Evolutionary conservation across 768 basidiomycete genomes (phyloP), one percentile per base, ranked within the genome.

Genomic region (Pisolithus orientalis): DNA sequence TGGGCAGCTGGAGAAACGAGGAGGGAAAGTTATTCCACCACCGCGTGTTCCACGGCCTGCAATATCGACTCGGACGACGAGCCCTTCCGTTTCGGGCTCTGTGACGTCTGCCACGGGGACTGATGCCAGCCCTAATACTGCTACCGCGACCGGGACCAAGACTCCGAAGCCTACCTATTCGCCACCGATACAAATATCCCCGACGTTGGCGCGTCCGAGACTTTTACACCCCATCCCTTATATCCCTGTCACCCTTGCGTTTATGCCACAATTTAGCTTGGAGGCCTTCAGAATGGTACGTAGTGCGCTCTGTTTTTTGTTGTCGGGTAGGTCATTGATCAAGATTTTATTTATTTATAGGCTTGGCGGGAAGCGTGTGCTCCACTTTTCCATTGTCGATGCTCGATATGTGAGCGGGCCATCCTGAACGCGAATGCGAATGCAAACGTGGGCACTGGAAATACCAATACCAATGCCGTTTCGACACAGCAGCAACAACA

Each of bases 331-430:
- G 29, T 13, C 47, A 34, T 29, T 46, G 39, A 44, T 47, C 59
- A 32, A 57, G 32, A 21, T 3, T 24, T 16, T 16, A 28, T 57
- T 32, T 51, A 24, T 6, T 43, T 40, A 29, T 62, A 88, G 86
- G 74, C 80, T 8, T 89, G 87, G 87, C 75, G 84, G 38, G 85
- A 88, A 53, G 87, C 85, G 0, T 87, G 83, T 63, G 74, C 78
- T 4, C 86, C 85, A 0, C 57, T 89, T 40, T 89, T 83, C 62
- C 80, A 84, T 42, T 89, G 87, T 62, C 75, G 80, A 48, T 88
- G 87, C 63, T 72, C 74, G n/a, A 81, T 88, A 39, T 89, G 87
- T 63, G 80, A 86, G 56, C 80, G 87, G 25, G 81, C 87, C 7
- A 76, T 80, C 63, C 65, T 75, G 25, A 70, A 70, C 45, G 79